Percentiles rank a stretch among this genome's conserved stretches.
phyloP scores from a whole-genome alignment of 2,329 filamentous ascomycete species.

The Ophiostoma sp. region DNA sequence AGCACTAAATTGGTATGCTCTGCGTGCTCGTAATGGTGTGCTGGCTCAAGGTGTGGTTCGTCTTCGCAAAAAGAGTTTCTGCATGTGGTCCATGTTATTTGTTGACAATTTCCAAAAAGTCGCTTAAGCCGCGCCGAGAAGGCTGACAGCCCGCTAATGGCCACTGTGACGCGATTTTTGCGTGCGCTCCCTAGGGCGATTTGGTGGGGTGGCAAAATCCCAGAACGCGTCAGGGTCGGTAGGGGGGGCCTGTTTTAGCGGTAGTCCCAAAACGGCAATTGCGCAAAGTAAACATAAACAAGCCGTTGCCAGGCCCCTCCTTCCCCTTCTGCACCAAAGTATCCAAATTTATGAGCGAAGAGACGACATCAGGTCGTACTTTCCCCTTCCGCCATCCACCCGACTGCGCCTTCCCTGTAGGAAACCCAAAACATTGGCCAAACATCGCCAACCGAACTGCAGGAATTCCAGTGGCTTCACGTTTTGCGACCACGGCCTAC shows the following conservation, averaged over 20 bases:
- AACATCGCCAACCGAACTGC: conserved; percentile 14
- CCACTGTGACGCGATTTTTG: conserved; percentile 20
- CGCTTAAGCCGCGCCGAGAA: conserved; percentile 15
- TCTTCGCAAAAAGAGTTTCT: too few relatives aligned
- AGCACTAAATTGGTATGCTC: neutral
- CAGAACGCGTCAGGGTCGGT: conserved; percentile 12
- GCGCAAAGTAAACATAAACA: conserved; percentile 42
- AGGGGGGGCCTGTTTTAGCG: neutral
- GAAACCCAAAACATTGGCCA: conserved; percentile 17
- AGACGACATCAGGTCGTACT: neutral
- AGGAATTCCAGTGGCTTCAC: conserved; percentile 18
- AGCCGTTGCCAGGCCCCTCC: conserved; percentile 30
- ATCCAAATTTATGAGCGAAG: too few relatives aligned
- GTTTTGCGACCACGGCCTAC: conserved; percentile 11
- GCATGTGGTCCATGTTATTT: neutral
- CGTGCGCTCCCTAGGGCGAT: neutral
- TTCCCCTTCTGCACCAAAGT: neutral
- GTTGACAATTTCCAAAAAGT: neutral
- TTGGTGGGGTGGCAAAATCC: conserved; percentile 13
- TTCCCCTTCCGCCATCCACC: conserved; percentile 2
- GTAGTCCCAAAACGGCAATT: conserved; percentile 26
- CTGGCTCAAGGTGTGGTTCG: neutral
- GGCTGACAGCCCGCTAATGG: conserved; percentile 12
- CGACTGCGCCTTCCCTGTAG: neutral
- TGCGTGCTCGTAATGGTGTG: neutral